A percentile compares a stretch with the other conserved stretches of the same genome.
Conservation (phyloP, 2,329 filamentous ascomycete species). For the Elsinoe australis region DNA sequence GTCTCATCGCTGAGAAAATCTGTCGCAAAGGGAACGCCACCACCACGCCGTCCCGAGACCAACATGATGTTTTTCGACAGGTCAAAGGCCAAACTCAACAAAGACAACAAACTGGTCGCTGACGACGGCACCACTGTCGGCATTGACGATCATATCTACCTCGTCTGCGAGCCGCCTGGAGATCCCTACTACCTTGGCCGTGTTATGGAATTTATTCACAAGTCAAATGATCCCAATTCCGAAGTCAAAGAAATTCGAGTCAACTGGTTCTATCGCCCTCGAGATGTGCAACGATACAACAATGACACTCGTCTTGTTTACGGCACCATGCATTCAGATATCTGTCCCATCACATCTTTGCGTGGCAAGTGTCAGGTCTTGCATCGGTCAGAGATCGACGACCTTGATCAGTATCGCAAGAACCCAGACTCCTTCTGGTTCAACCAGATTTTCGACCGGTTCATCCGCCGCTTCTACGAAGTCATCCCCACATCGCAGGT, state of each 20-base stretch:
- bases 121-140: constrained; percentile 82
- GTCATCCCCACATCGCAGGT: constrained; percentile 86
- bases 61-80: constrained; percentile 87
- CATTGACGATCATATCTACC: constrained; percentile 85
- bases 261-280: constrained; percentile 97
- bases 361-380: constrained; percentile 88
- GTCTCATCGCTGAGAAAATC: constrained; percentile 24
- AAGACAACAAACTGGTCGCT: constrained; percentile 70
- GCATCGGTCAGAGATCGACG: constrained; percentile 78
- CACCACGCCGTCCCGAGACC: constrained; percentile 51
- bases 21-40: constrained; percentile 33
- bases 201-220: constrained; percentile 96
- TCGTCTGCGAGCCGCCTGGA: constrained; percentile 93
- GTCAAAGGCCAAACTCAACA: constrained; percentile 55
- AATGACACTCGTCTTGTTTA: constrained; percentile 87
- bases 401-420: constrained; percentile 77
- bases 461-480: constrained; percentile 97
- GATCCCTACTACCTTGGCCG: constrained; percentile 96
- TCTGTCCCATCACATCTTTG: constrained; percentile 82
- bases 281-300: constrained; percentile 87
- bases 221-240: constrained; percentile 59
- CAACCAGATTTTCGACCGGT: constrained; percentile 94
- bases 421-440: constrained; percentile 88
- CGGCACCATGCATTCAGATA: constrained; percentile 97
- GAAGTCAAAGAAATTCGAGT: constrained; percentile 82